Base-by-base conservation (phyloP, 305 asterid genomes). In the Fraxinus albicans region DNA sequence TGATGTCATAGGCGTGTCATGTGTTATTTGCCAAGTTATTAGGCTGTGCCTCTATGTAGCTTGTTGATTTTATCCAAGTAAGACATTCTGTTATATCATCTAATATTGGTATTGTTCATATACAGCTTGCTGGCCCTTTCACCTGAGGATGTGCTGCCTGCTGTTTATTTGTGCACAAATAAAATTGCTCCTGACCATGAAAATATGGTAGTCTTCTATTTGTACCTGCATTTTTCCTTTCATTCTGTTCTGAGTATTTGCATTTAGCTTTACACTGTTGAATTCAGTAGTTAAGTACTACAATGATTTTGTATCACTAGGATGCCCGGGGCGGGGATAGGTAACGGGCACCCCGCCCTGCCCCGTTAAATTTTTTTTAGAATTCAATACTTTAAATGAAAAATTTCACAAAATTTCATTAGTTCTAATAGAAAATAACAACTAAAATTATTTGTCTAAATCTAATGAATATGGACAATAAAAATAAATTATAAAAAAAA, bases 141-240 rank as follows among this genome's bases (percentile, higher is more conserved):
- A 53, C 97, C 98, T 4, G 95, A 91, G 87, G 98, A 94, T 84
- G 98, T 94, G 69, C 88, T 93, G 75, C 98, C 98, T 67, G 93
- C 98, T 78, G 89, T 93, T 81, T 95, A 95, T 87, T 88, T 95
- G 90, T 95, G 99, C 86, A 92, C 94, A 76, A 90, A 93, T 83
- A 95, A 89, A 90, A 95, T 95, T 87, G 96, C 99, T 73, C 97
- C 99, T 84, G 97, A 93, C 70, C 97, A 93, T 89, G 97, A 93
- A 89, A 95, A 95, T 85, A 89, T 85, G 95, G 97, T 95, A 89
- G 27, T 85, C 40, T 36, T 80, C 70, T 82, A 55, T 69, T 79
- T 65, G 33, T 36, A 27, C 58, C 58, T 78, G 60, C 70, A 74
- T 86, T 80, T 77, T 25, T 42, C 25, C 65, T 79, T 36, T 29